These are phyloP conservation scores for Xylaria telfairii DNA, from an alignment of 495 filamentous ascomycete species.

Conservation along the genomic window DNA sequence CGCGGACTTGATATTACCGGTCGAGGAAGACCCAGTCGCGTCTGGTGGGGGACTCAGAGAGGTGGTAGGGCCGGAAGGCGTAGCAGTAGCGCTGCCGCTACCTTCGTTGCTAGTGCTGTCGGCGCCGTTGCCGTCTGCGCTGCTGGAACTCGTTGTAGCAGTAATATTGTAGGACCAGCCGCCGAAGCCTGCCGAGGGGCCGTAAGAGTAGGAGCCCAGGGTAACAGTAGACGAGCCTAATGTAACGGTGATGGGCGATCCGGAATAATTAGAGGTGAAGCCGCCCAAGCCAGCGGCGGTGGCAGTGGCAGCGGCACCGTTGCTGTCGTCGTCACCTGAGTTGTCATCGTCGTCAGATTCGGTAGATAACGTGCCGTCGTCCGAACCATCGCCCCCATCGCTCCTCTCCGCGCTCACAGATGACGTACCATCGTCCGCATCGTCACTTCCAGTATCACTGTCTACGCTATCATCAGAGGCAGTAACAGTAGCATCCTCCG, in stretches of 20 bases:
- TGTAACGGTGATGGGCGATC: slow-evolving; percentile 6
- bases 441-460: not conserved
- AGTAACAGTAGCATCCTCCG: slow-evolving; percentile 2
- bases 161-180: slow-evolving; percentile 16
- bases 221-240: slow-evolving; percentile 19
- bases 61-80: slow-evolving; percentile 33
- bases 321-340: not conserved
- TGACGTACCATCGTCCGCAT: not conserved
- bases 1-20: slow-evolving; percentile 17
- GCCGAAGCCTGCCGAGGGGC: not conserved
- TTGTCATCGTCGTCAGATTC: not conserved
- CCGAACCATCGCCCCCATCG: not conserved
- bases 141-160: not conserved
- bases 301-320: not conserved
- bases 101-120: slow-evolving; percentile 2
- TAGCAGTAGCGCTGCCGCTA: slow-evolving; percentile 31
- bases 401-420: too few species aligned
- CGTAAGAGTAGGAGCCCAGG: not conserved
- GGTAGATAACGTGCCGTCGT: not conserved
- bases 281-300: not conserved
- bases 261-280: slow-evolving; percentile 6
- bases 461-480: slow-evolving; percentile 6
- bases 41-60: slow-evolving; percentile 30
- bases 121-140: slow-evolving; percentile 24
- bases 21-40: slow-evolving; percentile 22